Percentiles rank a stretch among this genome's conserved stretches.
phyloP scores from a whole-genome alignment of 331 rosid species.

The Rosa hybrid region DNA sequence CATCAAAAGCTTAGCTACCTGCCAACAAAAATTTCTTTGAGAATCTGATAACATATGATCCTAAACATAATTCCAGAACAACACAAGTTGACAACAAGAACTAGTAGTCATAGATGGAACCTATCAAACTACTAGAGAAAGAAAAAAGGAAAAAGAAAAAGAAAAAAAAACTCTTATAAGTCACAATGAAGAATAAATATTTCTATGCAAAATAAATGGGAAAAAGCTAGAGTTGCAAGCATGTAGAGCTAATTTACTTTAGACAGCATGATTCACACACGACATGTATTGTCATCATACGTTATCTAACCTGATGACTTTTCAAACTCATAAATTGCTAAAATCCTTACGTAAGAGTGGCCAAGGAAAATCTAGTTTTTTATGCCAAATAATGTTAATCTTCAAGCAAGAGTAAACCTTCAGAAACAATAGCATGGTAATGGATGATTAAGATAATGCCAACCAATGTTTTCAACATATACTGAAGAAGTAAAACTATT shows the following conservation, averaged over 20 bases:
- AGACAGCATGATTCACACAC: neutral
- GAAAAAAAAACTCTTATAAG: neutral
- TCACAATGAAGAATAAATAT: neutral
- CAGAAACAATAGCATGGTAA: neutral
- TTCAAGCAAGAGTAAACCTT: neutral
- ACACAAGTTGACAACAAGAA: neutral
- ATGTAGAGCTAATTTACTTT: neutral
- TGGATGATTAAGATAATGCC: neutral
- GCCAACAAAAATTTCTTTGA: slow-evolving; percentile 42
- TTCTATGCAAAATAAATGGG: neutral
- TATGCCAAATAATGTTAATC: neutral
- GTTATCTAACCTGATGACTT: neutral
- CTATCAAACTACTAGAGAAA: slow-evolving; percentile 4
- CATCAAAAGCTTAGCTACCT: slow-evolving; percentile 93
- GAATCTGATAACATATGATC: slow-evolving; percentile 3
- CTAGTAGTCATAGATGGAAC: neutral
- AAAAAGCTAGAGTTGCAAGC: neutral
- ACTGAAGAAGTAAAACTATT: neutral
- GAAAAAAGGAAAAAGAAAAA: too few relatives aligned
- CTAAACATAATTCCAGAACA: slow-evolving; percentile 8
- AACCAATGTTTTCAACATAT: neutral
- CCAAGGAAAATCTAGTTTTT: neutral
- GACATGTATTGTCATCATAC: neutral
- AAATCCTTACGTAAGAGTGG: neutral
- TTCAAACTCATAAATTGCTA: slow-evolving; percentile 1